Evolutionary conservation across 2,329 filamentous ascomycete species (phyloP).

Genomic region (Colletotrichum tropicicola): DNA sequence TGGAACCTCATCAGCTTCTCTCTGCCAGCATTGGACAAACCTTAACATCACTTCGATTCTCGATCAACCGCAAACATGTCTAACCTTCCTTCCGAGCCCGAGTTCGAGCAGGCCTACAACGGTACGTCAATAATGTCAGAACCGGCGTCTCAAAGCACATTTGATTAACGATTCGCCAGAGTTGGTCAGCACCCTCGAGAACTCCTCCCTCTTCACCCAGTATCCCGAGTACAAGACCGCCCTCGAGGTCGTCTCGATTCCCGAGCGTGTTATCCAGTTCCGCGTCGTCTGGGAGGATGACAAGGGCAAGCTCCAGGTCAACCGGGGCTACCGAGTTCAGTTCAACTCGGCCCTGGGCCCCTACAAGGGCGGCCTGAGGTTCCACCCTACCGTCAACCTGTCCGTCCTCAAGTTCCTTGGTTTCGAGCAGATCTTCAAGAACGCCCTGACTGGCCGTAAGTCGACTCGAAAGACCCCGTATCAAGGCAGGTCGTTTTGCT

Average conservation of each 20-base stretch:
- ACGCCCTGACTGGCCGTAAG: conserved; percentile 93
- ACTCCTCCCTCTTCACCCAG: conserved; percentile 91
- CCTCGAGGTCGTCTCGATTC: conserved; percentile 86
- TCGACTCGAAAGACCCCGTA: conserved; percentile 35
- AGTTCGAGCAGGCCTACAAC: conserved; percentile 99
- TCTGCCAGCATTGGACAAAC: conserved; percentile 5
- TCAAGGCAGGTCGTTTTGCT: conserved; percentile 17
- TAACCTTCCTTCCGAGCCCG: conserved; percentile 86
- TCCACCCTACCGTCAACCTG: conserved; percentile 89
- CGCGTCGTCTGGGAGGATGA: conserved; percentile 97
- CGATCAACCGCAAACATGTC: conserved; percentile 67
- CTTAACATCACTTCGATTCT: background rate
- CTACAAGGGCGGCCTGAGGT: conserved; percentile 96
- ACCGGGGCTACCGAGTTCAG: conserved; percentile 97
- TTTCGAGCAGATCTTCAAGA: conserved; percentile 99
- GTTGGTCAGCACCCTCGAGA: conserved; percentile 93
- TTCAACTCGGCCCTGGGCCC: conserved; percentile 98
- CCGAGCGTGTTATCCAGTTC: conserved; percentile 97
- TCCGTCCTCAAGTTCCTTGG: conserved; percentile 89
- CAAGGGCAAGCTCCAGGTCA: conserved; percentile 87
- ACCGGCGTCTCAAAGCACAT: background rate
- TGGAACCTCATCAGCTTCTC: conserved; percentile 24
- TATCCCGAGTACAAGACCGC: conserved; percentile 95
- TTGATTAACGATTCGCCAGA: conserved; percentile 63
- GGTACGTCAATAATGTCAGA: conserved; percentile 62